These are phyloP conservation scores for Hura crepitans DNA, from an alignment of 441 rosid genomes.

Conservation along the genomic window DNA sequence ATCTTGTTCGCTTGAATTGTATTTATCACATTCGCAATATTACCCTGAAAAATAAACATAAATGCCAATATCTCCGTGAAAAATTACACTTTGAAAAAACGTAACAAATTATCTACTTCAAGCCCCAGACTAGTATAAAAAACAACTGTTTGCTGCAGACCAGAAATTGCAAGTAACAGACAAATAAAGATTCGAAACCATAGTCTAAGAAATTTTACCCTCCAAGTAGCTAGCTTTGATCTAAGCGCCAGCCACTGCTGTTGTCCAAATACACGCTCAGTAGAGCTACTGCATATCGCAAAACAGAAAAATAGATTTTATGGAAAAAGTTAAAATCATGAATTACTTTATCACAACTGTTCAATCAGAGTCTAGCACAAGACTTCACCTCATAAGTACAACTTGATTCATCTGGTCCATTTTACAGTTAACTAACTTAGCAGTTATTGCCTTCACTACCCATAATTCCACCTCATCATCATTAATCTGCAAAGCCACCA, in stretches of 20 bases:
- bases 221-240: slow-evolving; percentile 71
- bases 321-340: background rate
- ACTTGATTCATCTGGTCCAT: slow-evolving; percentile 97
- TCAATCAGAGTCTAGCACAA: background rate
- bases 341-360: background rate
- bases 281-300: slow-evolving; percentile 52
- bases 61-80: background rate
- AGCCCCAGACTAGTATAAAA: background rate
- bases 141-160: background rate
- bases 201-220: slow-evolving; percentile 46
- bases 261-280: slow-evolving; percentile 70
- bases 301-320: slow-evolving; percentile 11
- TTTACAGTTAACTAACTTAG: slow-evolving; percentile 72
- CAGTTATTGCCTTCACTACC: slow-evolving; percentile 92
- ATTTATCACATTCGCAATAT: slow-evolving; percentile 61
- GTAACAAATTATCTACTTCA: background rate
- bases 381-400: slow-evolving; percentile 62
- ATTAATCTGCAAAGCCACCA: slow-evolving; percentile 46
- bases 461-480: slow-evolving; percentile 81
- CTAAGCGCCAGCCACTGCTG: slow-evolving; percentile 79
- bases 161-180: too few relatives aligned
- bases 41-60: slow-evolving; percentile 44
- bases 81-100: background rate
- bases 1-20: slow-evolving; percentile 88
- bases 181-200: background rate